phyloP scores from a whole-genome alignment of 1,284 basidiomycete species.

The Ceratobasidium sp. region DNA sequence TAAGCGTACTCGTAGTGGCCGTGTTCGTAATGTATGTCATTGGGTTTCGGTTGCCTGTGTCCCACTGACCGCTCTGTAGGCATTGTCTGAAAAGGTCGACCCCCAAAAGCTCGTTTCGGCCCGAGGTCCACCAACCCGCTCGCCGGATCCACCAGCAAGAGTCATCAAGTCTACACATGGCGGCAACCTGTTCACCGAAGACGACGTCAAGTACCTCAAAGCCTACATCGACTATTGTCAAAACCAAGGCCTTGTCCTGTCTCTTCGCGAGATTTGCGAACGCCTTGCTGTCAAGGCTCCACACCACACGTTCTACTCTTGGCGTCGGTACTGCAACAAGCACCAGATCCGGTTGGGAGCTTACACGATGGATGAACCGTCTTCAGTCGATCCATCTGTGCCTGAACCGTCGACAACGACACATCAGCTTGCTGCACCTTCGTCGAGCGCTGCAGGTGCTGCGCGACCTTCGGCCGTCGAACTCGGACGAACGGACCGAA shows the following conservation, averaged over 20 bases:
- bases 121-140: slow-evolving; percentile 64
- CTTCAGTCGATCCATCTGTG: not conserved
- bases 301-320: slow-evolving; percentile 87
- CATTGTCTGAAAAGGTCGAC: slow-evolving; percentile 31
- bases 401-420: slow-evolving; percentile 38
- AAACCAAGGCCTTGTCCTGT: slow-evolving; percentile 78
- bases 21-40: slow-evolving; percentile 13
- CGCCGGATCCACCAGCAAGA: slow-evolving; percentile 77
- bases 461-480: slow-evolving; percentile 9
- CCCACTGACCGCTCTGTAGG: not conserved
- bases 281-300: slow-evolving; percentile 82
- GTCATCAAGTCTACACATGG: slow-evolving; percentile 87
- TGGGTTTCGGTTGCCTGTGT: not conserved
- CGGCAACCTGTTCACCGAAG: slow-evolving; percentile 80
- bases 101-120: slow-evolving; percentile 38
- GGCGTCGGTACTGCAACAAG: slow-evolving; percentile 86
- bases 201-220: slow-evolving; percentile 78
- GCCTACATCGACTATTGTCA: slow-evolving; percentile 86
- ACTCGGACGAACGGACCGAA: slow-evolving; percentile 56
- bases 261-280: slow-evolving; percentile 81
- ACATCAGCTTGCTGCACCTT: slow-evolving; percentile 15
- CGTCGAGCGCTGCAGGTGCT: slow-evolving; percentile 7
- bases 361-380: slow-evolving; percentile 68
- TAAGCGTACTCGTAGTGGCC: slow-evolving; percentile 29
- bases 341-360: slow-evolving; percentile 83